A percentile compares a stretch with the other conserved stretches of the same genome.
Evolutionary conservation across 2,329 filamentous ascomycete species (phyloP).

Genomic region (Fusarium sp.): DNA sequence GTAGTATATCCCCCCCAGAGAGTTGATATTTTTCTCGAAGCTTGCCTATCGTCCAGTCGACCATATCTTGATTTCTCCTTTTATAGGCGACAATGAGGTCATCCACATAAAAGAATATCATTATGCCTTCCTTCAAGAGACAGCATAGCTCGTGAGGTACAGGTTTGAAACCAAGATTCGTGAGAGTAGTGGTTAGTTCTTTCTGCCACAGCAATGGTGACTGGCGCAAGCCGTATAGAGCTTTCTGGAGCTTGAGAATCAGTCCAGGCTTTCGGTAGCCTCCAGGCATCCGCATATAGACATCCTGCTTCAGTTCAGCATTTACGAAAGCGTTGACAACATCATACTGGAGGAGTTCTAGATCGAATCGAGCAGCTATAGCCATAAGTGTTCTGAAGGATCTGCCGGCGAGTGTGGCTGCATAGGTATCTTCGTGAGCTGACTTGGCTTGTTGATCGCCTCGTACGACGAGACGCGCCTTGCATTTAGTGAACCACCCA

Average conservation of each 20-base stretch:
- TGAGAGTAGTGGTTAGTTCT: background rate
- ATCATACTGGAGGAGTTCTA: background rate
- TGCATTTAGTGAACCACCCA: background rate
- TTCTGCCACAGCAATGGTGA: background rate
- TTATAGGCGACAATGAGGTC: too few species aligned
- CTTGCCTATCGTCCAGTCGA: too few species aligned
- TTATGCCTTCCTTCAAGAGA: background rate
- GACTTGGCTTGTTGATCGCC: too few species aligned
- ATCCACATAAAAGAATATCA: background rate
- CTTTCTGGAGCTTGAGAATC: background rate
- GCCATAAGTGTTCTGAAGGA: background rate
- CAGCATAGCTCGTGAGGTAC: background rate
- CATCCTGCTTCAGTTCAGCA: background rate
- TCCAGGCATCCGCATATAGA: background rate
- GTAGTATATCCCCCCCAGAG: too few species aligned
- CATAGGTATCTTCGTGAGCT: background rate
- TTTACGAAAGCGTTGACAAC: background rate
- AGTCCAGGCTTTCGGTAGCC: background rate
- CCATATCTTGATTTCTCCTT: too few species aligned
- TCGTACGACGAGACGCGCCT: too few species aligned
- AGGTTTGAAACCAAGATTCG: rapidly evolving
- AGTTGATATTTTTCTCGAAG: too few species aligned
- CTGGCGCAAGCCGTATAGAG: background rate
- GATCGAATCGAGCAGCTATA: background rate
- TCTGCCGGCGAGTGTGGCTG: background rate